Conservation (phyloP, 2,329 filamentous ascomycete species). For the Harringtonia aguacate region DNA sequence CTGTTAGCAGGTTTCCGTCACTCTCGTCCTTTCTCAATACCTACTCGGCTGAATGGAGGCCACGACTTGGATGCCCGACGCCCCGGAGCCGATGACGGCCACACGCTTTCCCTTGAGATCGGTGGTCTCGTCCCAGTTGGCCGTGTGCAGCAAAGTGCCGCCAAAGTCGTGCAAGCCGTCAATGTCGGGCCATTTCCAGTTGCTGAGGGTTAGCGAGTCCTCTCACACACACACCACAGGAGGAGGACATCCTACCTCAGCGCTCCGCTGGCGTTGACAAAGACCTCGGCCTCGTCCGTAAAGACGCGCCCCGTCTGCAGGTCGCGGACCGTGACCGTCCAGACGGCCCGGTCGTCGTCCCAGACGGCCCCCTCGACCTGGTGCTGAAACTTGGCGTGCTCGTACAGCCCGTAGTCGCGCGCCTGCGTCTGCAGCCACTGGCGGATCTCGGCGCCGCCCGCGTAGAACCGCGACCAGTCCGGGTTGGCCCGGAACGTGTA, state of each 20-base stretch:
- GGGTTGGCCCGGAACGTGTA: slow-evolving; percentile 10
- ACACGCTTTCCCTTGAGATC: slow-evolving; percentile 14
- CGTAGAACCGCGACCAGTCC: slow-evolving; percentile 12
- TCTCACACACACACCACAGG: too few relatives aligned
- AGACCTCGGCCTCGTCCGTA: slow-evolving; percentile 17
- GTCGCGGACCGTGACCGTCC: slow-evolving; percentile 24
- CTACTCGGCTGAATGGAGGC: slow-evolving; percentile 14
- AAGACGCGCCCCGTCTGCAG: slow-evolving; percentile 26
- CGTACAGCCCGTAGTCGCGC: slow-evolving; percentile 3
- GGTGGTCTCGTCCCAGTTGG: not conserved
- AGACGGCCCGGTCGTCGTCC: slow-evolving; percentile 5
- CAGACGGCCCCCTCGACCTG: slow-evolving; percentile 10
- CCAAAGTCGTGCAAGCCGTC: slow-evolving; percentile 5
- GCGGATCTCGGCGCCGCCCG: slow-evolving; percentile 12
- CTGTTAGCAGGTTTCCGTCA: too few relatives aligned
- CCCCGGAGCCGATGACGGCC: slow-evolving; percentile 18
- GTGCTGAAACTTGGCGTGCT: slow-evolving; percentile 1
- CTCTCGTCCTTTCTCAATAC: too few relatives aligned
- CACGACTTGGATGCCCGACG: slow-evolving; percentile 18
- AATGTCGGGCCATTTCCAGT: slow-evolving; percentile 6
- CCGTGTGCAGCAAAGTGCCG: slow-evolving; percentile 10
- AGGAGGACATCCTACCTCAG: too few relatives aligned
- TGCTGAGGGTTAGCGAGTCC: too few relatives aligned
- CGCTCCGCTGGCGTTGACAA: slow-evolving; percentile 5
- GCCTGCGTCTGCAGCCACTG: slow-evolving; percentile 10